Evolutionary conservation across 2,329 filamentous ascomycete genomes (phyloP).

Genomic region (Ascochyta fabae): DNA sequence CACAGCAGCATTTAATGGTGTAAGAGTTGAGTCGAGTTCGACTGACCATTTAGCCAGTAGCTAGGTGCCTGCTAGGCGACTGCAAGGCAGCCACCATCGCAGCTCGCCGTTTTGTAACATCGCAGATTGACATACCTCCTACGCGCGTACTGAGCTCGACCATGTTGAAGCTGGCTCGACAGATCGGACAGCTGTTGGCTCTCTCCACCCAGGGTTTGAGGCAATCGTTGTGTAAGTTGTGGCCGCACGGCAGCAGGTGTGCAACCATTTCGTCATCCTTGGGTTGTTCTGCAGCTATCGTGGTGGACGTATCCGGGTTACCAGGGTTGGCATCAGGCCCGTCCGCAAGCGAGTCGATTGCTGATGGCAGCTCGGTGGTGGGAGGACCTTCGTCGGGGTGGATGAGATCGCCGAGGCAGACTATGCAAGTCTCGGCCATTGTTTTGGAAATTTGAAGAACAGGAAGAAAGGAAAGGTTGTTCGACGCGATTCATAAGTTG

Average conservation of each 20-base stretch:
- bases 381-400: conserved; percentile 57
- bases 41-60: conserved; percentile 42
- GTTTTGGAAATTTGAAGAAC: conserved; percentile 24
- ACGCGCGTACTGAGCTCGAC: conserved; percentile 82
- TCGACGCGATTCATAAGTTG: conserved; percentile 46
- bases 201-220: conserved; percentile 94
- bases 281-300: conserved; percentile 36
- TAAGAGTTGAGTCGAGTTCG: conserved; percentile 32
- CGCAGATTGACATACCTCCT: conserved; percentile 67
- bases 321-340: conserved; percentile 34
- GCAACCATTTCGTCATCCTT: conserved; percentile 63
- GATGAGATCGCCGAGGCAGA: conserved; percentile 73
- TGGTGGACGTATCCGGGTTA: conserved; percentile 21
- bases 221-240: conserved; percentile 91
- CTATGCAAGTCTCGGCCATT: conserved; percentile 74
- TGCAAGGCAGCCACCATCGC: conserved; percentile 26
- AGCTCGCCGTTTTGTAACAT: conserved; percentile 23
- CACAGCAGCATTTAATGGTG: conserved; percentile 11
- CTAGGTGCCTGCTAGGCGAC: conserved; percentile 25
- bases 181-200: conserved; percentile 97
- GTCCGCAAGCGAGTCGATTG: conserved; percentile 36
- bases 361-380: conserved; percentile 35
- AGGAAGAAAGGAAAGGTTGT: conserved; percentile 28
- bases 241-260: conserved; percentile 77
- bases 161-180: conserved; percentile 86